Evolutionary conservation across 352 stramenopile genomes (phyloP), one percentile per base, ranked within the genome.

Genomic region (Phytophthora cactorum): DNA sequence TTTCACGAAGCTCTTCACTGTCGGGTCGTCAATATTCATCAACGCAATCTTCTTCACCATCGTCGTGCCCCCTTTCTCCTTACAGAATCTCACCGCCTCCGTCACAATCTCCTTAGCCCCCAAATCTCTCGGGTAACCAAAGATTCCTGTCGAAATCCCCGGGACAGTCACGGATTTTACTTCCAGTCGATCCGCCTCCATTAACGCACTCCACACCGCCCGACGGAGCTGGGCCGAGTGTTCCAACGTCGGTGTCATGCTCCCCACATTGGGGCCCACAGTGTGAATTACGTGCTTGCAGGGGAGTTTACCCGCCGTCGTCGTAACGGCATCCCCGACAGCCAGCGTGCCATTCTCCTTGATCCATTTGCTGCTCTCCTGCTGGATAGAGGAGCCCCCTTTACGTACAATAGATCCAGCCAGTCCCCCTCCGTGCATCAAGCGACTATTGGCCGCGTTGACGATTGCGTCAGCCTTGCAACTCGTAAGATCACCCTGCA

Each of bases 281-380:
- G 74, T 72, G 59, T 88, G 79, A 59, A 88, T 81, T 29, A 85
- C 79, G 41, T 72, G 75, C 15, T 63, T 66, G 53, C 72, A 76
- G 3, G 74, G 77, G 15, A 88, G 51, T 4, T 65, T 55, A 0
- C 77, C 79, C 4, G 57, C 61, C 6, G 46, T 47, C 2, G 77
- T 88, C 38, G 66, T 68, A 54, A 83, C 73, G 1, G 74, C 77
- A 7, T 70, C 46, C 3, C 79, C 79, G 7, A 83, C 76, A 5
- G 12, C 25, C 10, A 87, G 25, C 17, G 53, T 5, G 1, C 69
- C 58, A 28, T 87, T 54, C 0, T 36, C 11, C 1, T 65, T 31
- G 28, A 84, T 61, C 79, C 76, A 84, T 2, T 41, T 27, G 10
- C n/a, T 32, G 44, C 74, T 78, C 36, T 84, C 68, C 0, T 57